Evolutionary conservation across 2,329 filamentous ascomycete genomes (phyloP).

Genomic region (Leptographium radiaticola): DNA sequence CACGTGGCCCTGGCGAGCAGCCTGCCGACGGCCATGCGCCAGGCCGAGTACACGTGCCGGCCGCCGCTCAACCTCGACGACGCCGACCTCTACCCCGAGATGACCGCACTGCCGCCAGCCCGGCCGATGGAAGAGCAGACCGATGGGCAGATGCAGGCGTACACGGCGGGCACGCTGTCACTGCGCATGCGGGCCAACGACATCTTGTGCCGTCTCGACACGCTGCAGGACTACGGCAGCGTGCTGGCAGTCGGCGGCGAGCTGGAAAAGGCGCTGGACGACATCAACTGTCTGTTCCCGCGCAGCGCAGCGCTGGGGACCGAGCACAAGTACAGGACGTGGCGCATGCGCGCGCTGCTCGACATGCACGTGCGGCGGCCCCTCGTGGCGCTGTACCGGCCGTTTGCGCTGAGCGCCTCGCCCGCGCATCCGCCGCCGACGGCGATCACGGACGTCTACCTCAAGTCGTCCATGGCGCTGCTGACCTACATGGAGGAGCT

Average conservation of each 20-base stretch:
- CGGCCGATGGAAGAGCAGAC: slow-evolving; percentile 39
- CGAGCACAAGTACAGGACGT: slow-evolving; percentile 33
- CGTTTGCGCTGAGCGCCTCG: slow-evolving; percentile 36
- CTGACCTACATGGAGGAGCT: slow-evolving; percentile 41
- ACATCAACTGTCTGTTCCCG: slow-evolving; percentile 39
- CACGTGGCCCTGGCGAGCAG: slow-evolving; percentile 40
- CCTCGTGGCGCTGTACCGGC: slow-evolving; percentile 38
- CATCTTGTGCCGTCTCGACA: slow-evolving; percentile 37
- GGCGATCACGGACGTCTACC: slow-evolving; percentile 34
- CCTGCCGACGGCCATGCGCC: slow-evolving; percentile 35
- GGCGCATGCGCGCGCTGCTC: slow-evolving; percentile 35
- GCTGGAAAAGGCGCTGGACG: slow-evolving; percentile 39
- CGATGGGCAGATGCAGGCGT: slow-evolving; percentile 40
- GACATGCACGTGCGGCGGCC: slow-evolving; percentile 42
- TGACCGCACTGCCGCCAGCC: slow-evolving; percentile 33
- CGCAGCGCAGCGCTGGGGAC: slow-evolving; percentile 28
- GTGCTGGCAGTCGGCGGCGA: slow-evolving; percentile 40
- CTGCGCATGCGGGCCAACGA: slow-evolving; percentile 36
- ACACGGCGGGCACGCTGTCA: slow-evolving; percentile 36
- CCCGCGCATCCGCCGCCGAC: slow-evolving; percentile 32
- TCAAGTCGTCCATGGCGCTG: slow-evolving; percentile 42
- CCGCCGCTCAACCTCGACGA: slow-evolving; percentile 42
- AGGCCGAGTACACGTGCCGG: slow-evolving; percentile 39
- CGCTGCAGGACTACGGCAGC: slow-evolving; percentile 37
- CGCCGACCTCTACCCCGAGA: slow-evolving; percentile 31